These are phyloP conservation scores for Sugiyamaella marilandica DNA, from an alignment of 805 yeast species.

Conservation along the genomic window DNA sequence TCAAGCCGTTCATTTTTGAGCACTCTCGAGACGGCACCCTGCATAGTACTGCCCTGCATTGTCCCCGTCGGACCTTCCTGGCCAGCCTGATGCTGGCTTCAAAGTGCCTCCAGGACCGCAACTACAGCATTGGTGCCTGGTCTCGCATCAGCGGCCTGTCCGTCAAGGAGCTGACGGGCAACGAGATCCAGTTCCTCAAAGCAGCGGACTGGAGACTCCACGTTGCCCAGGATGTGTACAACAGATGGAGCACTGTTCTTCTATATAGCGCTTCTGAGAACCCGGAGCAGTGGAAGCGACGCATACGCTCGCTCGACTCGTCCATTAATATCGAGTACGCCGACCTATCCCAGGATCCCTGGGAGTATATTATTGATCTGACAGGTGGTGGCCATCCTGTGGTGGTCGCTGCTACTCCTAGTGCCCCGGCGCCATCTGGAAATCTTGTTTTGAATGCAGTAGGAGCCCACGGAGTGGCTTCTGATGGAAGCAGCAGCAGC, in stretches of 20 bases:
- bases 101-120: constrained; percentile 69
- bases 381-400: constrained; percentile 1
- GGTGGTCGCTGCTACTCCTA: constrained; percentile 5
- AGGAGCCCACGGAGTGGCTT: neutral
- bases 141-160: constrained; percentile 64
- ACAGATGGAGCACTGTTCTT: constrained; percentile 36
- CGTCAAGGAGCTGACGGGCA: constrained; percentile 42
- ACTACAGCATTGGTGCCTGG: constrained; percentile 69
- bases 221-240: constrained; percentile 46
- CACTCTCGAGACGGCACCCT: neutral
- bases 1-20: constrained; percentile 31
- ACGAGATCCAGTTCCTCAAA: constrained; percentile 52
- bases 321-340: constrained; percentile 2
- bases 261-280: constrained; percentile 12
- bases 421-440: constrained; percentile 3
- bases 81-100: constrained; percentile 65
- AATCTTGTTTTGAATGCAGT: neutral
- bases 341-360: constrained; percentile 2
- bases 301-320: constrained; percentile 3
- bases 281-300: constrained; percentile 12
- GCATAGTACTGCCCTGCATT: constrained; percentile 24
- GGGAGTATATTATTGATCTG: constrained; percentile 6
- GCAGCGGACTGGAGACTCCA: constrained; percentile 54
- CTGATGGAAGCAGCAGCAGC: neutral
- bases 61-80: constrained; percentile 65